Evolutionary conservation across 1,139 yeast genomes (phyloP).

Genomic region (Yarrowia galli): DNA sequence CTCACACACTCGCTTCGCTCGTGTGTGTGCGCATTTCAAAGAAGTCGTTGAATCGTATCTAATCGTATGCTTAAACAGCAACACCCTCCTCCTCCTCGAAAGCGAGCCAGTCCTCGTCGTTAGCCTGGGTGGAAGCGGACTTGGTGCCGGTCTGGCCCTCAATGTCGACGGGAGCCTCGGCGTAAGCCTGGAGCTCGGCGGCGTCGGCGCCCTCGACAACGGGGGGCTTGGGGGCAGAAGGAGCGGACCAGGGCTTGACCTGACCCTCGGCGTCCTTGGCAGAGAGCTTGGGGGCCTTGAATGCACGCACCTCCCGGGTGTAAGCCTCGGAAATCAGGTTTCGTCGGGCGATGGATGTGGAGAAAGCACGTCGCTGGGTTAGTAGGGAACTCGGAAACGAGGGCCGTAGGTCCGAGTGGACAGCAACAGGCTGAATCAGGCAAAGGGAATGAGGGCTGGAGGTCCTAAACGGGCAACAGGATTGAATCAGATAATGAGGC

Average conservation of each 20-base stretch:
- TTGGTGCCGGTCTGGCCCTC: conserved; percentile 53
- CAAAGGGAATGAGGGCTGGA: too few species aligned
- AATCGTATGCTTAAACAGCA: conserved; percentile 37
- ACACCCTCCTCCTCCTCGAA: conserved; percentile 57
- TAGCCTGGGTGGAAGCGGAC: conserved; percentile 55
- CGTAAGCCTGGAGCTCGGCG: conserved; percentile 78
- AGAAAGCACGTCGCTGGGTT: conserved; percentile 38
- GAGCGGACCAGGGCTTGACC: conserved; percentile 82
- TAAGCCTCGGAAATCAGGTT: conserved; percentile 86
- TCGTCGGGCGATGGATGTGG: conserved; percentile 40
- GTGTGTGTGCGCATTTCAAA: background rate
- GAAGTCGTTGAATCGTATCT: conserved; percentile 34
- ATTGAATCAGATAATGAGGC: too few species aligned
- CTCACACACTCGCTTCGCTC: background rate
- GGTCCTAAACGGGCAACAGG: too few species aligned
- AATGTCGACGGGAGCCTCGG: conserved; percentile 77
- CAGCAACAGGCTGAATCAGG: too few species aligned
- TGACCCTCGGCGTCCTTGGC: conserved; percentile 78
- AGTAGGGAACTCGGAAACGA: background rate
- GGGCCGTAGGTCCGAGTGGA: too few species aligned
- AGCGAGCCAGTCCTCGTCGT: conserved; percentile 66
- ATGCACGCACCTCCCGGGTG: conserved; percentile 82
- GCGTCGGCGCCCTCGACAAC: conserved; percentile 73
- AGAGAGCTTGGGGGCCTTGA: conserved; percentile 81
- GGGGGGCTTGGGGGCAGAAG: conserved; percentile 76